Conservation (phyloP, 345 rosid genomes). For the Pseudoturritis turrita region DNA sequence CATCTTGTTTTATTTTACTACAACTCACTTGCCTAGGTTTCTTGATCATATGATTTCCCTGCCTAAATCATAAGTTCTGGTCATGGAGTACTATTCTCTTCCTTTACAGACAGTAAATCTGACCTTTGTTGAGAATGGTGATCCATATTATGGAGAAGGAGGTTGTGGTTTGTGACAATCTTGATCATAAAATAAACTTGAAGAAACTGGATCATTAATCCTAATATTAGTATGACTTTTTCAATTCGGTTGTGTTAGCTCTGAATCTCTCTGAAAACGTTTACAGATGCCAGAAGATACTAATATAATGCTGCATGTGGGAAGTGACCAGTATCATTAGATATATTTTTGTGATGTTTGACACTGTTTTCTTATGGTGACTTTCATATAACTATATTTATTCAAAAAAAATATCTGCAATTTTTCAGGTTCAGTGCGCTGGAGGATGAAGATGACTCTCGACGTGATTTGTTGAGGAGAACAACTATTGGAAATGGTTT, state of each 20-base stretch:
- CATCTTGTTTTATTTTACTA: not conserved
- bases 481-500: constrained; percentile 98
- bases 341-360: not conserved
- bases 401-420: not conserved
- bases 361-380: not conserved
- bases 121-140: not conserved
- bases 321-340: not conserved
- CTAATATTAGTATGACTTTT: not conserved
- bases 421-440: constrained; percentile 69
- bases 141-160: not conserved
- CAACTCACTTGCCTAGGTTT: not conserved
- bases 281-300: not conserved
- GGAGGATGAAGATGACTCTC: constrained; percentile 83
- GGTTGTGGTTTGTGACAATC: not conserved
- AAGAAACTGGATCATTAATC: not conserved
- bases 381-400: not conserved
- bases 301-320: constrained; percentile 1
- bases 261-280: not conserved
- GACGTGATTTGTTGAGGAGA: constrained; percentile 56
- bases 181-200: not conserved
- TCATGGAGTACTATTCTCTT: not conserved
- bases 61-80: not conserved
- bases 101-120: not conserved
- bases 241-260: not conserved
- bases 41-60: not conserved